These are phyloP conservation scores for Ceratobasidium sp. DNA, from an alignment of 1,284 basidiomycete genomes.

Conservation along the genomic window DNA sequence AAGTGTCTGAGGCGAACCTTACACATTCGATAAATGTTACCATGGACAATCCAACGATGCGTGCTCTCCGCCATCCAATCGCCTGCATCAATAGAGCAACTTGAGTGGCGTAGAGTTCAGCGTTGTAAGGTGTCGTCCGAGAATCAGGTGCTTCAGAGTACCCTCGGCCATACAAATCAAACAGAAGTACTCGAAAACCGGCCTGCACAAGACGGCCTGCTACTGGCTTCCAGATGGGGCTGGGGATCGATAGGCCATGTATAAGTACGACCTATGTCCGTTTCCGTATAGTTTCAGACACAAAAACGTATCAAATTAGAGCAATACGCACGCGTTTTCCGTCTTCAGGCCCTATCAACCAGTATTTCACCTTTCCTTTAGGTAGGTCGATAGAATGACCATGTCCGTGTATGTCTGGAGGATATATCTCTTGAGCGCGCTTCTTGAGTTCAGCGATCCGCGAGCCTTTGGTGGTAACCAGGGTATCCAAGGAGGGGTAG, in stretches of 20 bases:
- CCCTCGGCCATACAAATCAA: conserved; percentile 80
- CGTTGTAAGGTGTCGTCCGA: conserved; percentile 68
- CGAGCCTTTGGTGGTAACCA: conserved; percentile 17
- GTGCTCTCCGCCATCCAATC: conserved; percentile 72
- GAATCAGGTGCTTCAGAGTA: conserved; percentile 67
- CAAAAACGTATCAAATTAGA: conserved; percentile 9
- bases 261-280: conserved; percentile 79
- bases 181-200: conserved; percentile 77
- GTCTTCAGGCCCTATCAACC: conserved; percentile 72
- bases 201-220: conserved; percentile 62
- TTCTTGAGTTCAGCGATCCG: conserved; percentile 22
- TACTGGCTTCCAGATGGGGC: conserved; percentile 79
- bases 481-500: conserved; percentile 23
- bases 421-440: conserved; percentile 59
- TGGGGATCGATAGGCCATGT: conserved; percentile 77
- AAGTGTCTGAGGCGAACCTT: not conserved
- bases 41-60: conserved; percentile 84
- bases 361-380: conserved; percentile 72
- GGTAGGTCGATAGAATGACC: conserved; percentile 71
- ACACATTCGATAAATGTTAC: conserved; percentile 49
- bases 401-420: conserved; percentile 64
- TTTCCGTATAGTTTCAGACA: no score
- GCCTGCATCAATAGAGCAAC: conserved; percentile 82
- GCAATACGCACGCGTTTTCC: conserved; percentile 63
- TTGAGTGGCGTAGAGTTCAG: conserved; percentile 70